phyloP scores from a whole-genome alignment of 176 grass and related monocot genomes.

The Areca catechu region DNA sequence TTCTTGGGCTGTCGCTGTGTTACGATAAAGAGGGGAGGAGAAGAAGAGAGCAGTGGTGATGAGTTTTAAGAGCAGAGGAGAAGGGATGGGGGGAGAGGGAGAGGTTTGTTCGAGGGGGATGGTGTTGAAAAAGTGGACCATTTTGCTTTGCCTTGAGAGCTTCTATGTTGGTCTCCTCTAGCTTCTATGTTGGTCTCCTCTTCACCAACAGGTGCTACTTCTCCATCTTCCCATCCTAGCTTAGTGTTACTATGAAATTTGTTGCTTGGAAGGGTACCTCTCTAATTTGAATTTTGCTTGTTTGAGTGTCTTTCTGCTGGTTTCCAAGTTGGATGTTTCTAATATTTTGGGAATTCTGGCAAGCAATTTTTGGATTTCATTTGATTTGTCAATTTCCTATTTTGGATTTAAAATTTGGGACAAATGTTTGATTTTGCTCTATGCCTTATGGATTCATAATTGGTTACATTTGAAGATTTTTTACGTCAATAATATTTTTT shows the following conservation, averaged over 20 bases:
- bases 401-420: too few species aligned
- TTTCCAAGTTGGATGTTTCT: too few species aligned
- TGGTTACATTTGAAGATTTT: too few species aligned
- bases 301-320: too few species aligned
- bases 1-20: background rate
- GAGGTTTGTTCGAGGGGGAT: conserved; percentile 19
- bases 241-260: background rate
- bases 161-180: conserved; percentile 81
- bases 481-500: too few species aligned
- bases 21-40: conserved; percentile 8
- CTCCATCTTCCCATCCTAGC: background rate
- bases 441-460: too few species aligned
- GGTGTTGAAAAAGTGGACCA: conserved; percentile 42
- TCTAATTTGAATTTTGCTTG: too few species aligned
- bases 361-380: too few species aligned
- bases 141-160: conserved; percentile 83
- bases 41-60: conserved; percentile 9
- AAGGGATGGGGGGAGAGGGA: conserved; percentile 25
- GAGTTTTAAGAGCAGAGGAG: conserved; percentile 3
- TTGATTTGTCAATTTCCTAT: too few species aligned
- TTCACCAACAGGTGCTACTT: conserved; percentile 68
- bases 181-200: too few species aligned
- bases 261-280: background rate
- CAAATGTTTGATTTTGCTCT: too few species aligned
- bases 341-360: too few species aligned